These are phyloP conservation scores for Cenococcum geophilum DNA, from an alignment of 495 filamentous ascomycete genomes.

Conservation along the genomic window DNA sequence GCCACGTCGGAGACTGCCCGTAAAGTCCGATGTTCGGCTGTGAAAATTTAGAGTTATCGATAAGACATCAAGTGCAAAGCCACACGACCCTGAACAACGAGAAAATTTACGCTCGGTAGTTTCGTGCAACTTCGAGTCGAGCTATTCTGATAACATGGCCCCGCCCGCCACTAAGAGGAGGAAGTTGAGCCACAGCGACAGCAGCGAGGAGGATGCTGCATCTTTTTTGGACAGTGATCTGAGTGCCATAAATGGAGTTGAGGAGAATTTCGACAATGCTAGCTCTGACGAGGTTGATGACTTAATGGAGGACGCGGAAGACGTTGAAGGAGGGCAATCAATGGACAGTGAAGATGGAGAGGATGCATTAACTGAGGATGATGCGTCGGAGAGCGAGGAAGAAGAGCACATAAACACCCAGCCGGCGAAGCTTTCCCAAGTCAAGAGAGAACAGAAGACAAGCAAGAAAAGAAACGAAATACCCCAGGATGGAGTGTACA, in stretches of 20 bases:
- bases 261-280: neutral
- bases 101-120: neutral
- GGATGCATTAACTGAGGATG: neutral
- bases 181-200: constrained; percentile 31
- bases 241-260: neutral
- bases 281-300: neutral
- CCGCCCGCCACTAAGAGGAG: constrained; percentile 32
- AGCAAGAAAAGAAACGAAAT: constrained; percentile 7
- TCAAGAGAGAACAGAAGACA: neutral
- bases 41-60: constrained; percentile 29
- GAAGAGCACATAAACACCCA: neutral
- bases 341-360: constrained; percentile 1
- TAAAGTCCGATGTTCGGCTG: constrained; percentile 23
- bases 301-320: neutral
- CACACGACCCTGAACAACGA: neutral
- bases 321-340: neutral
- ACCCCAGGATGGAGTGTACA: constrained; percentile 28
- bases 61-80: constrained; percentile 22
- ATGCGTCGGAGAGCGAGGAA: neutral
- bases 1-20: neutral
- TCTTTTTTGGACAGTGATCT: constrained; percentile 15
- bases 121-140: neutral
- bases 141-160: constrained; percentile 23
- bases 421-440: neutral
- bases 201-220: constrained; percentile 18